phyloP scores from a whole-genome alignment of 352 stramenopile genomes.

The Globisporangium orthogonon region DNA sequence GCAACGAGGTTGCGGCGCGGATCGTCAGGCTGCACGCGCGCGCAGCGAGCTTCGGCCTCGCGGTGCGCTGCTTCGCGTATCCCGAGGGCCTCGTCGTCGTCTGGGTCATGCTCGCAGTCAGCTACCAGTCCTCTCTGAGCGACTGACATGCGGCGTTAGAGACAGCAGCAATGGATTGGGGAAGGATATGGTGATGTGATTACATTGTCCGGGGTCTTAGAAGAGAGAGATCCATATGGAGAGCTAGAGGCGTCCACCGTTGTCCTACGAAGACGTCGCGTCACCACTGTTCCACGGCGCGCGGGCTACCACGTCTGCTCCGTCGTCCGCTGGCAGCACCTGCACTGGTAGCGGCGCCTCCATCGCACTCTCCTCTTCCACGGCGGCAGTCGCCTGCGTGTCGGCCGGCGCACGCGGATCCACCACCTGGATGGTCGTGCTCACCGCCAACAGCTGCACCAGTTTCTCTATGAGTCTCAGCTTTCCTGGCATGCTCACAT shows the following conservation, averaged over 20 bases:
- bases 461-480: not conserved
- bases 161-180: not conserved
- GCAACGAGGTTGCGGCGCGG: constrained; percentile 39
- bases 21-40: constrained; percentile 62
- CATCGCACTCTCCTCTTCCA: not conserved
- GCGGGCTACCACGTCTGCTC: constrained; percentile 32
- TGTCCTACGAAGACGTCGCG: constrained; percentile 7
- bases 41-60: constrained; percentile 57
- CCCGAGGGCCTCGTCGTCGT: constrained; percentile 51
- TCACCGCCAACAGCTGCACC: constrained; percentile 51
- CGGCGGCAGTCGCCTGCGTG: not conserved
- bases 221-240: not conserved
- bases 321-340: constrained; percentile 14
- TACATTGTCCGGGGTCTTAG: not conserved
- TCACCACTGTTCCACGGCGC: constrained; percentile 29
- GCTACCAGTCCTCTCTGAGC: constrained; percentile 30
- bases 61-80: constrained; percentile 76
- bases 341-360: constrained; percentile 16
- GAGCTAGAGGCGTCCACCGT: not conserved
- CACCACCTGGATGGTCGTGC: constrained; percentile 56
- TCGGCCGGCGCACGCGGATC: constrained; percentile 31
- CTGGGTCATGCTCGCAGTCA: constrained; percentile 85
- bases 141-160: not conserved
- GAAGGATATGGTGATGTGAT: not conserved
- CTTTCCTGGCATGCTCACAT: not conserved